These are phyloP conservation scores for Kwoniella sp. DNA, from an alignment of 768 basidiomycete species.

Conservation along the genomic window DNA sequence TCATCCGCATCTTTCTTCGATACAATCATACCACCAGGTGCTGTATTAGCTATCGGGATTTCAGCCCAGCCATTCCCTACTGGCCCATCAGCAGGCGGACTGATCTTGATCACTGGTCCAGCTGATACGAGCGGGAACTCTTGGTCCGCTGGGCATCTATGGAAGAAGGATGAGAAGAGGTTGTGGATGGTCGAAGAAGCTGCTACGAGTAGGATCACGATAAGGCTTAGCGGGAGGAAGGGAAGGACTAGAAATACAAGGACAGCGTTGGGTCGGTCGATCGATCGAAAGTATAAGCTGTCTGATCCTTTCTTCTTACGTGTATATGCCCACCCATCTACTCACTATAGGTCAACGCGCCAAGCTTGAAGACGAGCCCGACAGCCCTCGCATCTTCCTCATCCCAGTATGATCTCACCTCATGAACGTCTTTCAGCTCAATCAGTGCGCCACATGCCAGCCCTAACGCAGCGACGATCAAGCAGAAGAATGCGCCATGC, in stretches of 20 bases:
- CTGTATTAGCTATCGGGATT: not conserved
- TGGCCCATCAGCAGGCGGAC: not conserved
- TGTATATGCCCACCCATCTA: not conserved
- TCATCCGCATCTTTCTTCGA: not conserved
- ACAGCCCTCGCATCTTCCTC: not conserved
- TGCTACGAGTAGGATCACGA: not conserved
- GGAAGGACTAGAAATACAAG: not conserved
- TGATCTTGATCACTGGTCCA: not conserved
- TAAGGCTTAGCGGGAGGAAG: not conserved
- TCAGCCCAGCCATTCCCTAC: not conserved
- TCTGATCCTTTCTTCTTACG: not conserved
- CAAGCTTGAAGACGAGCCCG: not conserved
- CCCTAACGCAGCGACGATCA: not conserved
- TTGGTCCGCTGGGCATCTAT: conserved; percentile 4
- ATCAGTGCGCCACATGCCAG: not conserved
- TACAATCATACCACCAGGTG: not conserved
- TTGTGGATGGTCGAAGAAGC: not conserved
- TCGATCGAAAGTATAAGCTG: not conserved
- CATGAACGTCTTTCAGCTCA: not conserved
- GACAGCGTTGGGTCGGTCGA: too few relatives aligned
- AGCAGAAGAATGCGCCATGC: conserved; percentile 3
- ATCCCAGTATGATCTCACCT: not conserved
- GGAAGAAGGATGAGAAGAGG: not conserved
- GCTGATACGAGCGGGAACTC: not conserved
- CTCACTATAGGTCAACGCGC: conserved; percentile 2